Conservation (phyloP, 2,329 filamentous ascomycete species). For the Fusarium xyrophilum region DNA sequence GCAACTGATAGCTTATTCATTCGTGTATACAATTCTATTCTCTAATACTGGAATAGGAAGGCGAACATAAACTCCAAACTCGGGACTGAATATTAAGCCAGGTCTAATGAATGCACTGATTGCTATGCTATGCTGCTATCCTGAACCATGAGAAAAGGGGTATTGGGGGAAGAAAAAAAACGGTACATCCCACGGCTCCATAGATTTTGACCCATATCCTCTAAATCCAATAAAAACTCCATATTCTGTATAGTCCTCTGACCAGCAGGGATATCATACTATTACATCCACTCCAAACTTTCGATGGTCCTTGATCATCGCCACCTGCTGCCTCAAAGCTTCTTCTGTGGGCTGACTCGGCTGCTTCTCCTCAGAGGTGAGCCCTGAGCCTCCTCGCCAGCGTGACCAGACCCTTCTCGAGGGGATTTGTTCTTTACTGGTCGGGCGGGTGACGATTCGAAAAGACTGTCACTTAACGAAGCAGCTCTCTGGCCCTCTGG, state of each 20-base stretch:
- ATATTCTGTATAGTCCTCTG: conserved; percentile 2
- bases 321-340: conserved; percentile 5
- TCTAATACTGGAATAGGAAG: conserved; percentile 9
- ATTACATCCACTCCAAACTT: background rate
- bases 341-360: conserved; percentile 4
- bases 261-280: conserved; percentile 18
- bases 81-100: background rate
- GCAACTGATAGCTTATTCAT: background rate
- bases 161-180: conserved; percentile 15
- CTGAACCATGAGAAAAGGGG: background rate
- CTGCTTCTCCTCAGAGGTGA: conserved; percentile 14
- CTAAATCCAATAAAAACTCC: background rate
- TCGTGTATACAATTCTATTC: background rate
- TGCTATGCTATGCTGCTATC: conserved; percentile 17
- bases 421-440: background rate
- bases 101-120: conserved; percentile 22
- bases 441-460: background rate
- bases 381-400: background rate
- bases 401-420: background rate
- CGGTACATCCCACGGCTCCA: background rate
- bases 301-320: background rate
- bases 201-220: background rate
- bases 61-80: background rate
- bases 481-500: background rate
- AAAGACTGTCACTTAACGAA: background rate